Evolutionary conservation across 1,139 yeast species (phyloP).

Genomic region (Petasospora rhodanensis): DNA sequence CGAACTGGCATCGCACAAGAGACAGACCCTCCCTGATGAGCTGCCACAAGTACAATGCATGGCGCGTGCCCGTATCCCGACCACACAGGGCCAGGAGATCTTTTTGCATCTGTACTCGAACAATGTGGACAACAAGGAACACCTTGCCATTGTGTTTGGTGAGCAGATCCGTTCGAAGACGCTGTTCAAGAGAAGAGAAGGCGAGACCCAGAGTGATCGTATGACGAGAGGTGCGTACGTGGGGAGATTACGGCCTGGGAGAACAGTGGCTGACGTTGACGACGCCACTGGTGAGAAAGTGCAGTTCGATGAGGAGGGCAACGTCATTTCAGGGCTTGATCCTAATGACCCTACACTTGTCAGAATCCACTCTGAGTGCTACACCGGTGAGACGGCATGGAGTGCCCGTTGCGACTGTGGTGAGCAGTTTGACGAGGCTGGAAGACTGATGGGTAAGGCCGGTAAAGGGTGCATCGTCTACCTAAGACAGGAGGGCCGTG

Average conservation of each 20-base stretch:
- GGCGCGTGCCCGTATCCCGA: conserved; percentile 90
- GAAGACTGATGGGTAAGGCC: conserved; percentile 77
- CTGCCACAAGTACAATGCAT: conserved; percentile 80
- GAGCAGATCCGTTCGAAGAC: conserved; percentile 80
- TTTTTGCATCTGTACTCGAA: conserved; percentile 86
- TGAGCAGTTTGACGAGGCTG: conserved; percentile 98
- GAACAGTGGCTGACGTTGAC: conserved; percentile 65
- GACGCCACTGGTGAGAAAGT: conserved; percentile 37
- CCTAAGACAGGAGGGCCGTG: conserved; percentile 96
- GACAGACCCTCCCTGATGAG: conserved; percentile 31
- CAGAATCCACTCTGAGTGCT: conserved; percentile 94
- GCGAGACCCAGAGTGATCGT: conserved; percentile 85
- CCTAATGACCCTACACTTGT: conserved; percentile 46
- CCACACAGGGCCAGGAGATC: conserved; percentile 90
- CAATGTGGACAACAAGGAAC: conserved; percentile 86
- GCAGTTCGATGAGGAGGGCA: conserved; percentile 47
- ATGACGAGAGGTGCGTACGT: conserved; percentile 97
- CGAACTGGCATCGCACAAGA: conserved; percentile 19
- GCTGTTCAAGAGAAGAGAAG: conserved; percentile 54
- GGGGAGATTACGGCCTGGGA: conserved; percentile 84
- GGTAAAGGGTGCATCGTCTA: conserved; percentile 96
- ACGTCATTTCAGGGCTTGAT: conserved; percentile 41
- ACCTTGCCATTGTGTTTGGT: conserved; percentile 94
- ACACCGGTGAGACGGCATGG: conserved; percentile 99
- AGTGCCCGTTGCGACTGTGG: conserved; percentile 99